Base-by-base conservation (phyloP, 2,329 filamentous ascomycete genomes). In the Botrytis pseudocinerea region DNA sequence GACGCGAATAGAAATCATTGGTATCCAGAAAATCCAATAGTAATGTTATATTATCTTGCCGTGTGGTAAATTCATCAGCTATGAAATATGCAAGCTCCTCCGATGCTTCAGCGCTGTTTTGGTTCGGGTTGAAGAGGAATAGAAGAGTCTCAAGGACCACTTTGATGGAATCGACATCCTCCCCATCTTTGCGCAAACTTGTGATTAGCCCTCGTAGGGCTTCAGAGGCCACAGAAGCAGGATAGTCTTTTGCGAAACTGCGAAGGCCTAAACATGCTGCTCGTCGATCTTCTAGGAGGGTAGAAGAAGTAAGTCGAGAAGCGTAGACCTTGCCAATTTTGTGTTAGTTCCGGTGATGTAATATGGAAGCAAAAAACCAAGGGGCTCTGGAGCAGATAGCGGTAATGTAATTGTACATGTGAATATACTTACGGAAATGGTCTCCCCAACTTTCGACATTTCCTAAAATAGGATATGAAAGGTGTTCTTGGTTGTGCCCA, bases 1-100 rank as follows among this genome's bases (percentile, higher is more conserved):
- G 88, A 38, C 95, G 91, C 35, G 94, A 93, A 82, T 97, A 97
- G 80, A 97, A 97, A 79, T 98, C 95, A 77, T 87, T 87, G 22
- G 91, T 90, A 77, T 98, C 95, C 76, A 99, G 87, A 72, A 99
- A 92, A 80, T 96, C 92, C 74, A 99, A 89, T 38, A 99, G 88
- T 25, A 96, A 86, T 2, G 93, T 95, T 75, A 98, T 95, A 82
- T 99, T 98, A 83, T 98, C 95, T 88, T 98, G 95, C 76, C 93
- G 91, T 86, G 97, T 95, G 48, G 96, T 98, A 82, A 99, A 99
- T 82, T 98, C 95, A 83, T 99, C 96, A 71, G 96, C 96, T 74
- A 99, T 87, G 94, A 96, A 99, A 42, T 98, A 85, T 28, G 92
- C 92, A 78, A 99, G 97, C 83, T 99, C 96, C 76, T 98, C 95